Evolutionary conservation across 768 basidiomycete genomes (phyloP).

Genomic region (Rubroboletus satanas): DNA sequence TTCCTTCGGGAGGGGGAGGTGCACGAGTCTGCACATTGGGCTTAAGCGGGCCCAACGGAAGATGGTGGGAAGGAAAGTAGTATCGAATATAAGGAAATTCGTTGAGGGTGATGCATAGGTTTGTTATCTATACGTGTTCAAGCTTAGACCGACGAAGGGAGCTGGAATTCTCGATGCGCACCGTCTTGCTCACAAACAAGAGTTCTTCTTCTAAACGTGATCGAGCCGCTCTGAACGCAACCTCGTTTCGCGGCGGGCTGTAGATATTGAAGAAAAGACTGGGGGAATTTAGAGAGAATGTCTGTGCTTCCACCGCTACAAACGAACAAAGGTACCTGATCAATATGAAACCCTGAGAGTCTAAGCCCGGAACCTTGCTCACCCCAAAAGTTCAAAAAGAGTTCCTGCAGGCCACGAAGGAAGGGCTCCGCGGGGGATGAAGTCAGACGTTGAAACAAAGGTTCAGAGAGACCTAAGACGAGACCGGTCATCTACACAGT

Average conservation of each 20-base stretch:
- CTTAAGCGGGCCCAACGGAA: constrained; percentile 80
- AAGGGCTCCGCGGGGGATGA: constrained; percentile 73
- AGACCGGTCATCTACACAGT: background rate
- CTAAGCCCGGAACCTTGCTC: constrained; percentile 27
- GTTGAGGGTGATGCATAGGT: constrained; percentile 83
- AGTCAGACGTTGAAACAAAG: constrained; percentile 70
- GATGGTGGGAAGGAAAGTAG: constrained; percentile 79
- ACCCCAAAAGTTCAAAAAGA: constrained; percentile 95
- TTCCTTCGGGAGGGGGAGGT: constrained; percentile 60
- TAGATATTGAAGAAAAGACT: constrained; percentile 85
- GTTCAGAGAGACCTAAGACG: constrained; percentile 66
- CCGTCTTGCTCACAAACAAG: constrained; percentile 66
- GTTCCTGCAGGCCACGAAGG: constrained; percentile 75
- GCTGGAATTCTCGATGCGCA: constrained; percentile 23
- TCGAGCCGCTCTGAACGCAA: constrained; percentile 61
- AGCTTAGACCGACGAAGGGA: constrained; percentile 2
- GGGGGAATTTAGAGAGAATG: constrained; percentile 77
- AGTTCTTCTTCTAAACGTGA: constrained; percentile 87
- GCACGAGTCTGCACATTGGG: constrained; percentile 61
- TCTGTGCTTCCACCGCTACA: constrained; percentile 79
- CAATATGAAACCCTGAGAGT: constrained; percentile 4
- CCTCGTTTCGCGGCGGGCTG: constrained; percentile 74
- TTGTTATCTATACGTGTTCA: constrained; percentile 60
- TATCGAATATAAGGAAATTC: constrained; percentile 94
- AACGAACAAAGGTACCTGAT: constrained; percentile 3